These are phyloP conservation scores for Diaporthe sp. DNA, from an alignment of 2,329 filamentous ascomycete genomes.

Conservation along the genomic window DNA sequence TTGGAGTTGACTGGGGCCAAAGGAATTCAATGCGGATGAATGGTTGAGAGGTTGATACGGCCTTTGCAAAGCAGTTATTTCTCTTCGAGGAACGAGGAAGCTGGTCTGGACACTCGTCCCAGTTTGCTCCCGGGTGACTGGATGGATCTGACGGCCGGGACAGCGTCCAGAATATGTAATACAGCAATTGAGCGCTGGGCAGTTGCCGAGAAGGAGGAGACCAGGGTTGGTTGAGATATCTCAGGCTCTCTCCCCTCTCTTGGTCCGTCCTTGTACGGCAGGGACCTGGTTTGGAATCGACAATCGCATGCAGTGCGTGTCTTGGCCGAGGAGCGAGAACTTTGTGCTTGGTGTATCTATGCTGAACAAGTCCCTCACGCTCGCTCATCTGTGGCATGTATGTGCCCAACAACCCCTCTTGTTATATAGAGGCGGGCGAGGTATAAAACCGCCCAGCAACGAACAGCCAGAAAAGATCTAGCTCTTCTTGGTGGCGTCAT, in stretches of 20 bases:
- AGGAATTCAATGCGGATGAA: background rate
- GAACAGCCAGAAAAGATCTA: constrained; percentile 5
- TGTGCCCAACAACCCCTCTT: background rate
- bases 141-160: background rate
- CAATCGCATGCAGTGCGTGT: background rate
- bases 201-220: background rate
- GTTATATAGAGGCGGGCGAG: background rate
- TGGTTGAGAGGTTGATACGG: too few relatives aligned
- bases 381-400: background rate
- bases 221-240: background rate
- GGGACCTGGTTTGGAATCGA: background rate
- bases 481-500: constrained; percentile 10
- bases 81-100: background rate
- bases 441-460: background rate
- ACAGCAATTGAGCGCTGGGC: background rate
- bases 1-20: background rate
- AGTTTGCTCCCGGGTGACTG: background rate
- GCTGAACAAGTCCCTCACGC: background rate
- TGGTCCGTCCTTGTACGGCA: background rate
- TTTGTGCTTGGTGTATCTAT: background rate
- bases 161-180: background rate
- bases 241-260: background rate
- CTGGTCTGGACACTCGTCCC: background rate
- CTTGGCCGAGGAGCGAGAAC: background rate
- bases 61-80: background rate